phyloP scores from a whole-genome alignment of 2,329 filamentous ascomycete genomes.

The Claviceps arundinis region DNA sequence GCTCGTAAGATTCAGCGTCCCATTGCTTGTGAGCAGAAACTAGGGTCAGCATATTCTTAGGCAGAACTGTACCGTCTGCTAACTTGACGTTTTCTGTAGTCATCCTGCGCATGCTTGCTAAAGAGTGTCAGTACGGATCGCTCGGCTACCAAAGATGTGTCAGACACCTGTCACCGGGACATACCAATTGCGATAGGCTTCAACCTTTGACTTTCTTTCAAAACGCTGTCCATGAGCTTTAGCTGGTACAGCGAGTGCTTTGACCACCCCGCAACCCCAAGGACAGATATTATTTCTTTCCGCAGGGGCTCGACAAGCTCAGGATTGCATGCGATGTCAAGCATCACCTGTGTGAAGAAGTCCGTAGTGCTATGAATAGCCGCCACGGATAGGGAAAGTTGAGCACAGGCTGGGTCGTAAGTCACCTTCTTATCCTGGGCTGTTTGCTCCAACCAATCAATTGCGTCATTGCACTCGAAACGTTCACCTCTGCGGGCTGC shows the following conservation, averaged over 20 bases:
- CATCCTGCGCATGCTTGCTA: background rate
- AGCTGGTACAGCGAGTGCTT: slow-evolving; percentile 19
- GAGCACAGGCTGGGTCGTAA: slow-evolving; percentile 6
- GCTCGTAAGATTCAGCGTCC: background rate
- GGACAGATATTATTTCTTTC: slow-evolving; percentile 10
- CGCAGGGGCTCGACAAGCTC: slow-evolving; percentile 11
- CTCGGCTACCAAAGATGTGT: background rate
- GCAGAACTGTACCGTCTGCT: slow-evolving; percentile 6
- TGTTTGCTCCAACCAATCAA: slow-evolving; percentile 10
- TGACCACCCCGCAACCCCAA: slow-evolving; percentile 8
- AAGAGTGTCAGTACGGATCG: background rate
- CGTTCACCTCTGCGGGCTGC: slow-evolving; percentile 3
- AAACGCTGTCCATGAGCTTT: slow-evolving; percentile 33
- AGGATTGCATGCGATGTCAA: slow-evolving; percentile 11
- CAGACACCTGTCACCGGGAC: background rate
- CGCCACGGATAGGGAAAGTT: slow-evolving; percentile 11
- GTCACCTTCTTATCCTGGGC: background rate
- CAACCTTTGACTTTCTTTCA: slow-evolving; percentile 36
- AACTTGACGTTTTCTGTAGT: slow-evolving; percentile 7
- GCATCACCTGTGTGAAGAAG: slow-evolving; percentile 9
- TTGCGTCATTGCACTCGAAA: slow-evolving; percentile 7
- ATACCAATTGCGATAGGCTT: slow-evolving; percentile 16
- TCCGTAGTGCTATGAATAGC: slow-evolving; percentile 14
- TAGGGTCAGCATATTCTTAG: background rate
- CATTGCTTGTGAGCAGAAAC: background rate